These are phyloP conservation scores for Aaosphaeria arxii DNA, from an alignment of 2,329 filamentous ascomycete species.

Conservation along the genomic window DNA sequence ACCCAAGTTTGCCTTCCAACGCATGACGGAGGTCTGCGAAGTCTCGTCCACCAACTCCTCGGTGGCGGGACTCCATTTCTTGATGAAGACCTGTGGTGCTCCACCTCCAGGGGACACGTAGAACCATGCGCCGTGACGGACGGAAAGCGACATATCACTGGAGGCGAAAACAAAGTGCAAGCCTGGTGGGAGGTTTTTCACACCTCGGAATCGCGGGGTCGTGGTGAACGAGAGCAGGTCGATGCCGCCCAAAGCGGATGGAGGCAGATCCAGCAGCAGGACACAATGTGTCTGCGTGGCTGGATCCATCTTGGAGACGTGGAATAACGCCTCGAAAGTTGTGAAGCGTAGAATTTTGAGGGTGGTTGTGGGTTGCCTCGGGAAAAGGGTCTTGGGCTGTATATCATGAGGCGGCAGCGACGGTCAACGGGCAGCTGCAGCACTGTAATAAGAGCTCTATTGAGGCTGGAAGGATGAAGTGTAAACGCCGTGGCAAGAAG, in stretches of 20 bases:
- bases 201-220: slow-evolving; percentile 58
- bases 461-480: too few species aligned
- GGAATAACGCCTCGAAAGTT: slow-evolving; percentile 31
- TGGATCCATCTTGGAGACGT: slow-evolving; percentile 33
- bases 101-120: slow-evolving; percentile 43
- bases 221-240: slow-evolving; percentile 61
- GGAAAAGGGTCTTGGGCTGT: background rate
- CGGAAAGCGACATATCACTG: slow-evolving; percentile 55
- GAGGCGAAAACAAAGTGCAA: slow-evolving; percentile 62
- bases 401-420: background rate
- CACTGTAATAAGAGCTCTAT: too few species aligned
- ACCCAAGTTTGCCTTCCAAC: slow-evolving; percentile 55
- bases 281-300: slow-evolving; percentile 32
- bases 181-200: slow-evolving; percentile 57
- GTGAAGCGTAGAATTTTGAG: slow-evolving; percentile 35
- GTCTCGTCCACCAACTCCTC: slow-evolving; percentile 47
- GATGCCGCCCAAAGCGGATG: slow-evolving; percentile 52
- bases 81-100: slow-evolving; percentile 48
- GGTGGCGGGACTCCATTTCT: slow-evolving; percentile 52
- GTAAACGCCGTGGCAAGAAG: too few species aligned
- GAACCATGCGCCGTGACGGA: slow-evolving; percentile 63
- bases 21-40: slow-evolving; percentile 42
- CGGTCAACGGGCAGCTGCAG: too few species aligned
- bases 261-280: slow-evolving; percentile 45
- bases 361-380: slow-evolving; percentile 1